A percentile compares a stretch with the other conserved stretches of the same genome.
phyloP scores from a whole-genome alignment of 2,329 filamentous ascomycete genomes.

The Hirsutella rhossiliensis region DNA sequence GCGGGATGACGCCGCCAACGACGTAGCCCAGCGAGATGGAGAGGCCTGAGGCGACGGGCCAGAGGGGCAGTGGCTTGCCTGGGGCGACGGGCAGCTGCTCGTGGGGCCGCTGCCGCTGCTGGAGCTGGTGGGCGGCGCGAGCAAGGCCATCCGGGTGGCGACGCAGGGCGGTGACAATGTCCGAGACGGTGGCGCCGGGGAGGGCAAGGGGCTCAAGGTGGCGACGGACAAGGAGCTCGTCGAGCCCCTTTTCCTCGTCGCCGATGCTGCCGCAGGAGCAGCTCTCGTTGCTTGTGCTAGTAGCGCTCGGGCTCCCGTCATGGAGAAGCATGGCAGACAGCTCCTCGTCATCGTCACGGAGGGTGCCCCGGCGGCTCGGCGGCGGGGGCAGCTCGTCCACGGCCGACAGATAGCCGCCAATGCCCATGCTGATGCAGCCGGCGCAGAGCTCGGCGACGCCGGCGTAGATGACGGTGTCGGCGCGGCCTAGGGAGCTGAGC shows the following conservation, averaged over 20 bases:
- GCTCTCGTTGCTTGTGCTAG: background rate
- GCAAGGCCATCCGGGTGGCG: constrained; percentile 18
- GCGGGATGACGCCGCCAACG: constrained; percentile 47
- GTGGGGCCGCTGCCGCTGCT: background rate
- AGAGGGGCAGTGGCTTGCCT: constrained; percentile 10
- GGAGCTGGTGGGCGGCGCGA: constrained; percentile 9
- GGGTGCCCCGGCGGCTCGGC: background rate
- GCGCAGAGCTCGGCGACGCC: constrained; percentile 60
- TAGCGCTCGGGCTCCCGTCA: background rate
- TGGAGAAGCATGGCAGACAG: constrained; percentile 12
- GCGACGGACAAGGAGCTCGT: constrained; percentile 14
- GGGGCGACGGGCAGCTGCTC: constrained; percentile 2
- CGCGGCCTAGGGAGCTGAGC: constrained; percentile 46
- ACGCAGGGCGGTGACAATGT: constrained; percentile 14
- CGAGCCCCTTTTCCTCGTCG: constrained; percentile 6
- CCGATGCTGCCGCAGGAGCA: background rate
- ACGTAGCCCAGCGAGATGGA: constrained; percentile 52
- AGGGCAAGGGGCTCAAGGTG: constrained; percentile 21
- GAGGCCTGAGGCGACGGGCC: constrained; percentile 37
- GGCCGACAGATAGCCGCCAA: constrained; percentile 57
- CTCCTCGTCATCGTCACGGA: constrained; percentile 11
- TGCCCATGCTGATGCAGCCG: constrained; percentile 62
- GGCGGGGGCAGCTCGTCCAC: constrained; percentile 18
- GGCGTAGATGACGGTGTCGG: constrained; percentile 52
- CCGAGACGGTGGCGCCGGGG: constrained; percentile 7